Evolutionary conservation across 495 filamentous ascomycete species (phyloP), one percentile per base, ranked within the genome.

Genomic region (Trypethelium eluteriae): DNA sequence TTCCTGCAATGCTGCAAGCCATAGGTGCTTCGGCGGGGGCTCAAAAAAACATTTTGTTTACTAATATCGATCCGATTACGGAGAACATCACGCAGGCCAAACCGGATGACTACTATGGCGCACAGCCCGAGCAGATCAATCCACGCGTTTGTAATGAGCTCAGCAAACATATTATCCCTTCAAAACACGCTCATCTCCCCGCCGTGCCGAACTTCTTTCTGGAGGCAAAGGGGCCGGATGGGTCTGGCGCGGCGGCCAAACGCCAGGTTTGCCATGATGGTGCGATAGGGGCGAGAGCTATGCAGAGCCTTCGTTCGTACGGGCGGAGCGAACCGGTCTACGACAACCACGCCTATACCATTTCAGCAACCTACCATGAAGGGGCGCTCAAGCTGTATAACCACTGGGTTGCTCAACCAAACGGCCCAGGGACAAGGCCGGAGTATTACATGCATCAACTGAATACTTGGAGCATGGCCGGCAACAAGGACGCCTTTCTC

Each of bases 251-350:
- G 12, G 79, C 79, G n/a, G 74, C 72, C 63, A 38, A 25, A 66
- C 73, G 76, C 39, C 79, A 83, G 67, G 79, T 77, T 39, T 72
- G 65, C 50, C 74, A 79, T 69, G 72, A 80, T 65, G 79, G 80
- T 32, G 79, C 79, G 9, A 64, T 78, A 25, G 81, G 80, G 11
- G 79, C 77, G 32, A 77, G 79, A 63, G 79, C 66, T 38, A 82
- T 82, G 74, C 76, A 78, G 61, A 64, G 62, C 38, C 73, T 83
- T 64, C 75, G 78, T 71, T 79, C 73, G 66, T 82, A 81, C 59
- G 70, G 71, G 68, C 38, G 73, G 39, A 70, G 72, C 34, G 71
- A 77, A 66, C 72, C 72, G 0, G 65, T 63, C 7, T 81, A 77
- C 65, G 79, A 82, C 71, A 71, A 71, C 62, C 80, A 81, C 44